Evolutionary conservation across 1,284 basidiomycete species (phyloP).

Genomic region (Xerocomus minutiporus): DNA sequence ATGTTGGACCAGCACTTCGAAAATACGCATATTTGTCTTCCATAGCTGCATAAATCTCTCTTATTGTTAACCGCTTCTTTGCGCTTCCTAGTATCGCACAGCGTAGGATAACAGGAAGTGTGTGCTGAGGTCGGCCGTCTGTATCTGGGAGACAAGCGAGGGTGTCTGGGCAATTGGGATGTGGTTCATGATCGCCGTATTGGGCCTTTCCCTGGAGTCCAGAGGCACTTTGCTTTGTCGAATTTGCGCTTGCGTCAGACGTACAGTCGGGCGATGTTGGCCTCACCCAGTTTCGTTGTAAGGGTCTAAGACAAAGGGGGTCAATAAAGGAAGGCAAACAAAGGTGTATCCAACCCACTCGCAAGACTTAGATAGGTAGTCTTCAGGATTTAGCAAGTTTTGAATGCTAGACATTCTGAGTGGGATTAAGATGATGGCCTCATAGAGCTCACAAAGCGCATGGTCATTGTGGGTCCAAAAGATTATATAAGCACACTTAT

Average conservation of each 20-base stretch:
- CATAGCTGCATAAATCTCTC: constrained; percentile 79
- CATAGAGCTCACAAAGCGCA: constrained; percentile 9
- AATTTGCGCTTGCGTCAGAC: constrained; percentile 24
- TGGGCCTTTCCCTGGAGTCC: constrained; percentile 6
- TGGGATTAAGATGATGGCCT: constrained; percentile 18
- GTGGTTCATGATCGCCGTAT: constrained; percentile 49
- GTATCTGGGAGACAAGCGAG: constrained; percentile 73
- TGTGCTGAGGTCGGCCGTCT: constrained; percentile 71
- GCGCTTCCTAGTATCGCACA: constrained; percentile 75
- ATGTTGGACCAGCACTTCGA: constrained; percentile 69
- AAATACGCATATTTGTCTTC: constrained; percentile 77
- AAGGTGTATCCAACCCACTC: constrained; percentile 34
- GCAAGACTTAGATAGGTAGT: constrained; percentile 32
- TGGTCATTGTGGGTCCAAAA: constrained; percentile 33
- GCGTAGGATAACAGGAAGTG: constrained; percentile 73
- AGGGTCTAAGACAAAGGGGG: constrained; percentile 25
- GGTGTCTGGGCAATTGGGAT: constrained; percentile 71
- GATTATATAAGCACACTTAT: constrained; percentile 25
- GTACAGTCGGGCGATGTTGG: constrained; percentile 22
- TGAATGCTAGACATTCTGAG: constrained; percentile 48
- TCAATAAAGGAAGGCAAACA: constrained; percentile 9
- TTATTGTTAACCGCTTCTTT: constrained; percentile 69
- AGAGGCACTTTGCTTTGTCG: constrained; percentile 4
- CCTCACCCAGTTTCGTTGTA: constrained; percentile 14
- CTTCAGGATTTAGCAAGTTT: constrained; percentile 52